phyloP scores from a whole-genome alignment of 352 stramenopile genomes.

The Globisporangium middletonii region DNA sequence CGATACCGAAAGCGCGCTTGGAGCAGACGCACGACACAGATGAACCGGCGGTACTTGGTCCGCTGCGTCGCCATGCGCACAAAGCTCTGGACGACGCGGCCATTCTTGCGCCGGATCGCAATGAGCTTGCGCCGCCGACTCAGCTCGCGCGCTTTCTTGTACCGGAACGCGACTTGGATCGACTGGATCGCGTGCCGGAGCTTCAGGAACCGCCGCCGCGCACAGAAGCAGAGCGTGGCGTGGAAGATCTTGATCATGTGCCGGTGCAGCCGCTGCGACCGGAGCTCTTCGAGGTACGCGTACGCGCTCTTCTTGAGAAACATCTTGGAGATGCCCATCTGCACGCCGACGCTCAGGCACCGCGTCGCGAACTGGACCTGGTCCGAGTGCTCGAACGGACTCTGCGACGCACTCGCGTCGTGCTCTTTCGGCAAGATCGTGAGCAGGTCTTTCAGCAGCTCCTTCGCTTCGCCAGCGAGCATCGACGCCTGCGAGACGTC shows the following conservation, averaged over 20 bases:
- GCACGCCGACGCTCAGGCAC: constrained; percentile 61
- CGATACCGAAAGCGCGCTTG: constrained; percentile 71
- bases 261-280: constrained; percentile 46
- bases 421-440: constrained; percentile 87
- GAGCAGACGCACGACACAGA: constrained; percentile 48
- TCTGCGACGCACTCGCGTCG: constrained; percentile 62
- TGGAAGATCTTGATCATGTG: constrained; percentile 78
- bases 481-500: constrained; percentile 25
- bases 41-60: constrained; percentile 47
- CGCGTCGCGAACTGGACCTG: constrained; percentile 55
- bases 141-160: constrained; percentile 36
- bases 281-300: constrained; percentile 89
- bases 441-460: constrained; percentile 83
- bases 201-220: constrained; percentile 50
- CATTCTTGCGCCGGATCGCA: constrained; percentile 32
- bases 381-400: constrained; percentile 62
- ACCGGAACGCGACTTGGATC: constrained; percentile 57
- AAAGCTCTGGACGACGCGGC: constrained; percentile 44
- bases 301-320: constrained; percentile 92
- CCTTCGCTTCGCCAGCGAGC: constrained; percentile 58
- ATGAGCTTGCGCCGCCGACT: constrained; percentile 25
- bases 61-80: constrained; percentile 48
- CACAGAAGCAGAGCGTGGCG: constrained; percentile 51
- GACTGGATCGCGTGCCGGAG: constrained; percentile 43
- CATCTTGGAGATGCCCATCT: constrained; percentile 95